phyloP scores from a whole-genome alignment of 139 green algal genomes.

The Limnomonas spitsbergensis region DNA sequence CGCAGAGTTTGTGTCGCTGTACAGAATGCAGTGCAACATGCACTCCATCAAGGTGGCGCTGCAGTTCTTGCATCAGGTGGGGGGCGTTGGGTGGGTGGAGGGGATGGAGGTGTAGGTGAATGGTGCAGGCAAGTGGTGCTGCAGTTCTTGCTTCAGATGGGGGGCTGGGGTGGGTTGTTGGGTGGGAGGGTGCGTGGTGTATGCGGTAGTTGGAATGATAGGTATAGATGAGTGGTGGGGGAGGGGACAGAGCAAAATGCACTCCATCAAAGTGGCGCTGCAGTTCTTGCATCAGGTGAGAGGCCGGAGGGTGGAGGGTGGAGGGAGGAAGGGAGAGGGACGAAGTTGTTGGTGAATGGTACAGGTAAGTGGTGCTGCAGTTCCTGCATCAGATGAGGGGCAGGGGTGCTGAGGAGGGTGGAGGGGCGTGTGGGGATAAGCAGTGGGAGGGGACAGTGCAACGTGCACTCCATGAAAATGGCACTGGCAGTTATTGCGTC shows the following conservation, averaged over 20 bases:
- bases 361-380: conserved; percentile 1
- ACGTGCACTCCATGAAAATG: conserved; percentile 32
- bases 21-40: conserved; percentile 25
- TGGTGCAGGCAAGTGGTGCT: neutral
- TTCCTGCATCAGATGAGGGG: too few species aligned
- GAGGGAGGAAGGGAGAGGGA: too few species aligned
- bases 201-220: too few species aligned
- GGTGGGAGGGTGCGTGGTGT: too few species aligned
- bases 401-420: too few species aligned
- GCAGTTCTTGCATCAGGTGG: conserved; percentile 41
- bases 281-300: conserved; percentile 42
- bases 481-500: too few species aligned
- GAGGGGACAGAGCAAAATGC: conserved; percentile 22
- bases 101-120: neutral
- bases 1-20: conserved; percentile 28
- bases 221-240: neutral
- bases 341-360: neutral
- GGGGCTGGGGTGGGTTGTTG: too few species aligned
- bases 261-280: conserved; percentile 38
- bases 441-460: conserved; percentile 6
- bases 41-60: conserved; percentile 38
- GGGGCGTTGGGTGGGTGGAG: neutral
- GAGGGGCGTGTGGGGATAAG: too few species aligned
- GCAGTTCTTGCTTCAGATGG: too few species aligned
- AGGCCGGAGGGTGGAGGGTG: too few species aligned